Evolutionary conservation across 2,329 filamentous ascomycete genomes (phyloP), one percentile per base, ranked within the genome.

Genomic region (Xylariaceae sp.): DNA sequence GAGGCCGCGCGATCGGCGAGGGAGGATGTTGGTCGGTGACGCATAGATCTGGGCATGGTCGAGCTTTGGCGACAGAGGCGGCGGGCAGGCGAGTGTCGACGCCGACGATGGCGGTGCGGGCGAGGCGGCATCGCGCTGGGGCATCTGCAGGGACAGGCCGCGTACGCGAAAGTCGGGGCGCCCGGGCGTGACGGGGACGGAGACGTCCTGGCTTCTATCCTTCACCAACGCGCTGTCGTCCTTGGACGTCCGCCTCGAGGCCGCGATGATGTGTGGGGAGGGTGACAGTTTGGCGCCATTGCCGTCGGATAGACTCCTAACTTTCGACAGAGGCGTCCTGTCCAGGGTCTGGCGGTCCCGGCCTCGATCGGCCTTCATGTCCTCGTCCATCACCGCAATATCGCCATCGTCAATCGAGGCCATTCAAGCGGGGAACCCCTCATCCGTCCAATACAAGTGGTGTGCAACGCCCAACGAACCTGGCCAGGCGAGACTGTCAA

Each of bases 1-100:
- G 40, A 95, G 69, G 27, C 90, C 90, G 36, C 90, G 77, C 19
- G 89, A 95, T 40, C 89, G 80, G 44, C 90, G 78, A 13, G 90
- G 90, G 6, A 96, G 72, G 29, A 94, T 83, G 34, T 89, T 93
- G 17, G 84, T 82, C 2, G 89, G 88, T 2, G 87, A 90, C 26
- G 83, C 83, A 64, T 93, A 94, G 30, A 80, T 86, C 46, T 88
- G 83, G 14, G 82, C 81, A 36, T 84, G 74, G 57, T 94, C 88
- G 43, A 92, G 74, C 57, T 93, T 88, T 12, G 89, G 88, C 2
- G 87, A 94, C 39, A 90, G 70, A 47, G 88, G 86, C 17, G 64
- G 63, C n/a, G 78, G 66, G 50, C 73, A 80, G 43, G 67, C 61
- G 33, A 68, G 63, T 31, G 48, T 38, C 32, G 55, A 60, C 27